A percentile compares a stretch with the other conserved stretches of the same genome.
phyloP scores from a whole-genome alignment of 345 rosid genomes.

The Eucalyptus polybractea region DNA sequence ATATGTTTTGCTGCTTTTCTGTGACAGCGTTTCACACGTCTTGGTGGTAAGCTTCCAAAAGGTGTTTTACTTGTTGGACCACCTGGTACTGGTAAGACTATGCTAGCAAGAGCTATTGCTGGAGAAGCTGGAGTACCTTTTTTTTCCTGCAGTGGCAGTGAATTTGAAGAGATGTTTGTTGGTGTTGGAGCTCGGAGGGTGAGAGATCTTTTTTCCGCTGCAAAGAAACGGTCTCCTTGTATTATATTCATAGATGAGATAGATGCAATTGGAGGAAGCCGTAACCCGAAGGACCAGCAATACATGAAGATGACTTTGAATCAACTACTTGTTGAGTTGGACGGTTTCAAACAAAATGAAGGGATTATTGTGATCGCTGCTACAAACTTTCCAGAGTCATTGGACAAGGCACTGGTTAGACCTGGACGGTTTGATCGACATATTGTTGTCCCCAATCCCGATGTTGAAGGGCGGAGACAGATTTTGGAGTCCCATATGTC shows the following conservation, averaged over 20 bases:
- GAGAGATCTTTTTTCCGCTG: constrained; percentile 96
- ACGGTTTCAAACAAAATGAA: constrained; percentile 96
- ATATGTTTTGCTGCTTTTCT: background rate
- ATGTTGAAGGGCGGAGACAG: constrained; percentile 95
- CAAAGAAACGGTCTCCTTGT: constrained; percentile 95
- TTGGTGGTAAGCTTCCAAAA: constrained; percentile 97
- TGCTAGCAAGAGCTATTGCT: constrained; percentile 97
- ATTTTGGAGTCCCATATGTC: constrained; percentile 94
- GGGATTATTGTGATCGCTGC: constrained; percentile 97
- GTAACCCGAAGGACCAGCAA: constrained; percentile 87
- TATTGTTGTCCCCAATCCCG: constrained; percentile 92
- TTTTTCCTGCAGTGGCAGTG: constrained; percentile 99
- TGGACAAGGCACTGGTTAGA: constrained; percentile 92
- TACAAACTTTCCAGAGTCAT: constrained; percentile 85
- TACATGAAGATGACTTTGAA: constrained; percentile 98
- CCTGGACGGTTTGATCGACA: constrained; percentile 96
- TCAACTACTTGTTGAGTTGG: constrained; percentile 89
- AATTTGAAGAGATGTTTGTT: constrained; percentile 98
- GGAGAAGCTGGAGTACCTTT: constrained; percentile 99
- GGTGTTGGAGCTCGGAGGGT: constrained; percentile 99
- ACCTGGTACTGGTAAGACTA: constrained; percentile 97
- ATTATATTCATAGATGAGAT: constrained; percentile 96
- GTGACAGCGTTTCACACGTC: constrained; percentile 88
- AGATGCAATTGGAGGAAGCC: constrained; percentile 96
- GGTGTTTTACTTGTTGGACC: constrained; percentile 98